phyloP scores from a whole-genome alignment of 2,329 filamentous ascomycete genomes.

The Colletotrichum sp. region DNA sequence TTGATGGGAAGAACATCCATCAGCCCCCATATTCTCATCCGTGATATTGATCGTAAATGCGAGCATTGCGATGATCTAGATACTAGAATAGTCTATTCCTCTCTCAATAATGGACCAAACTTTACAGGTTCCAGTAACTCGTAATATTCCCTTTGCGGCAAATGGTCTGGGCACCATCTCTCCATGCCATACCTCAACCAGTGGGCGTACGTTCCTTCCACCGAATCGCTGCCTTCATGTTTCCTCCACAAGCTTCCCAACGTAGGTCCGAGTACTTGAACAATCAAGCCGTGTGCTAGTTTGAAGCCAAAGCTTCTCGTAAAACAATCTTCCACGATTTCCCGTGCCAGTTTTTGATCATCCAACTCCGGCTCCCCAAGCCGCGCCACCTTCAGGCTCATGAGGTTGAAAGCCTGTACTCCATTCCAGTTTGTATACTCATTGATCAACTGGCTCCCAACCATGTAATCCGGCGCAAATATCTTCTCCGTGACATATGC shows the following conservation, averaged over 20 bases:
- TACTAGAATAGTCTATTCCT: constrained; percentile 13
- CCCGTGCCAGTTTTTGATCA: constrained; percentile 52
- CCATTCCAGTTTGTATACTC: constrained; percentile 57
- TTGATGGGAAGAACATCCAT: neutral
- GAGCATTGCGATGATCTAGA: neutral
- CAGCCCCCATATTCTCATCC: neutral
- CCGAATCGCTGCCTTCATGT: constrained; percentile 51
- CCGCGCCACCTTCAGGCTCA: constrained; percentile 47
- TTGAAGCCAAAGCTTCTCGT: constrained; percentile 58
- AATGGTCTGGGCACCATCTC: constrained; percentile 48
- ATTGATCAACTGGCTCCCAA: constrained; percentile 57
- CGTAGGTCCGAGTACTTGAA: constrained; percentile 53
- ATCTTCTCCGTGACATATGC: constrained; percentile 53
- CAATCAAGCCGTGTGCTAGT: constrained; percentile 58
- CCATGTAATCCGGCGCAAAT: constrained; percentile 55
- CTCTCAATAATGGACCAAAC: constrained; percentile 25
- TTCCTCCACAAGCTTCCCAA: constrained; percentile 59
- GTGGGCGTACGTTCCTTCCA: constrained; percentile 57
- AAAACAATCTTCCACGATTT: constrained; percentile 58
- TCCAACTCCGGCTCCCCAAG: constrained; percentile 42
- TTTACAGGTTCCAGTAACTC: constrained; percentile 41
- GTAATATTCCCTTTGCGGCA: constrained; percentile 41
- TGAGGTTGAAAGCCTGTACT: constrained; percentile 50
- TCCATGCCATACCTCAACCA: constrained; percentile 57
- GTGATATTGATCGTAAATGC: neutral